These are phyloP conservation scores for Gossypium stocksii DNA, from an alignment of 345 rosid genomes.

Conservation along the genomic window DNA sequence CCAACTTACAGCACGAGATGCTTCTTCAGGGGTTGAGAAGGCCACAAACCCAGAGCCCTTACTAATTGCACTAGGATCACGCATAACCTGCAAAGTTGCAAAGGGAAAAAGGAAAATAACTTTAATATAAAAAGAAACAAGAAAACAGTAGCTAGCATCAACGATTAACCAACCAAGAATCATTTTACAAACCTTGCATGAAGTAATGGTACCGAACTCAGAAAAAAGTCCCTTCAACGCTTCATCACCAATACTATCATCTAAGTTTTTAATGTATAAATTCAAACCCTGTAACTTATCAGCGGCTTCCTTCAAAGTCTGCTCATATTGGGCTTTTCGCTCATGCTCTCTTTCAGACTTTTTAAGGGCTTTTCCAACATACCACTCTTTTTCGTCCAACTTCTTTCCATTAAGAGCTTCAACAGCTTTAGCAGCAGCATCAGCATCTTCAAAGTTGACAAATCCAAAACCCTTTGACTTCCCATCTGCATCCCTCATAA, in stretches of 20 bases:
- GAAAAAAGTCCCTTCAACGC: conserved; percentile 71
- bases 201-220: conserved; percentile 72
- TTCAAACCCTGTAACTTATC: conserved; percentile 85
- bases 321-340: conserved; percentile 66
- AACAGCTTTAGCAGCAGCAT: conserved; percentile 78
- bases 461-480: conserved; percentile 94
- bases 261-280: conserved; percentile 81
- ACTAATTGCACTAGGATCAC: conserved; percentile 78
- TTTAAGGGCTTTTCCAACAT: conserved; percentile 91
- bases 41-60: conserved; percentile 97
- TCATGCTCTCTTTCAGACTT: conserved; percentile 81
- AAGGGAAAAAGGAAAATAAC: background rate
- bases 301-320: conserved; percentile 67
- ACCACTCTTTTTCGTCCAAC: conserved; percentile 87
- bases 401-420: conserved; percentile 80
- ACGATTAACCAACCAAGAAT: background rate
- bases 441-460: conserved; percentile 74
- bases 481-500: conserved; percentile 89
- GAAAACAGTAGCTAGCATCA: too few relatives aligned
- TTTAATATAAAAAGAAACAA: background rate
- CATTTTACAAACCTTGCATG: conserved; percentile 68
- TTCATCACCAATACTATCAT: conserved; percentile 82
- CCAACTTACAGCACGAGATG: conserved; percentile 78
- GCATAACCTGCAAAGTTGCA: conserved; percentile 58
- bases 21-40: conserved; percentile 83